Percentiles rank a stretch among this genome's conserved stretches.
Conservation (phyloP, 1,139 yeast species). For the Debaryomyces coudertii region DNA sequence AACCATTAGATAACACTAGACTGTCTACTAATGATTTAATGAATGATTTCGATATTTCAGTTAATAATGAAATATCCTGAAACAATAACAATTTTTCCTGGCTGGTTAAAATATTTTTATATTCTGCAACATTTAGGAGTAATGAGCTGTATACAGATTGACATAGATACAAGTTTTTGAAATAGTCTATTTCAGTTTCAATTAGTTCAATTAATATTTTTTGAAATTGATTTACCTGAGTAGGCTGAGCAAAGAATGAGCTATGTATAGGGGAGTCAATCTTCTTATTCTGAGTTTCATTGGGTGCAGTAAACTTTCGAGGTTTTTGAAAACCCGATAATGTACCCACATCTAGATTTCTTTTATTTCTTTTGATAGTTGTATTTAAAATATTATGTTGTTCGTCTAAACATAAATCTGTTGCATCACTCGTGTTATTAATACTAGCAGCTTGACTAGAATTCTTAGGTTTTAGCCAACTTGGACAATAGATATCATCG, state of each 20-base stretch:
- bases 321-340: not conserved
- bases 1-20: slow-evolving; percentile 12
- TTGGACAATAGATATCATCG: slow-evolving; percentile 18
- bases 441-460: not conserved
- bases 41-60: slow-evolving; percentile 13
- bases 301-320: not conserved
- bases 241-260: slow-evolving; percentile 10
- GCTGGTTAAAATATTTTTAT: slow-evolving; percentile 15
- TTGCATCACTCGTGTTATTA: not conserved
- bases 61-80: slow-evolving; percentile 15
- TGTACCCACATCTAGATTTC: not conserved
- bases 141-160: slow-evolving; percentile 16
- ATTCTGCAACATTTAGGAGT: slow-evolving; percentile 15
- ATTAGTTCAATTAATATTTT: slow-evolving; percentile 16
- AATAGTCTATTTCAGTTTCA: slow-evolving; percentile 20
- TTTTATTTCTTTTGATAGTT: slow-evolving; percentile 2
- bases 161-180: slow-evolving; percentile 12
- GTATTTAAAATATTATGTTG: not conserved
- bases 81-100: slow-evolving; percentile 20
- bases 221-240: slow-evolving; percentile 10
- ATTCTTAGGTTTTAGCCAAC: slow-evolving; percentile 15
- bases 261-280: slow-evolving; percentile 20
- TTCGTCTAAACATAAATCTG: not conserved
- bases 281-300: slow-evolving; percentile 9
- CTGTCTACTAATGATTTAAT: slow-evolving; percentile 14